phyloP scores from a whole-genome alignment of 352 stramenopile genomes.

The Phytopythium mirpurense region DNA sequence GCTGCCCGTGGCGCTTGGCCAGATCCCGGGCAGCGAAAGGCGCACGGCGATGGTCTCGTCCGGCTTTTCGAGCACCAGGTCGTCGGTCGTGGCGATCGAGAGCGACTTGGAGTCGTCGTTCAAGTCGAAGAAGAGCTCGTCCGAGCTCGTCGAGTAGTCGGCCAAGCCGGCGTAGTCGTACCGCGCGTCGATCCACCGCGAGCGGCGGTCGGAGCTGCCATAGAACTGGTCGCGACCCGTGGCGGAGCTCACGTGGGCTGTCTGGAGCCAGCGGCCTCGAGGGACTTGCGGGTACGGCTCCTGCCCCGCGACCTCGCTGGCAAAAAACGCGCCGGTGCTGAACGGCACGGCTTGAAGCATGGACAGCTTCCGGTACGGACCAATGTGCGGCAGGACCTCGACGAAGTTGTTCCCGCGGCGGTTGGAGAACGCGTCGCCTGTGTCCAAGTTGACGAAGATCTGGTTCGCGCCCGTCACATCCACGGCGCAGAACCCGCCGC shows the following conservation, averaged over 20 bases:
- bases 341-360: slow-evolving; percentile 51
- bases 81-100: slow-evolving; percentile 81
- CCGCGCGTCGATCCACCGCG: slow-evolving; percentile 64
- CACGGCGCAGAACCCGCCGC: slow-evolving; percentile 54
- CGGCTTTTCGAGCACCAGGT: slow-evolving; percentile 88
- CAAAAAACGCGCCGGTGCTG: slow-evolving; percentile 42
- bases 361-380: slow-evolving; percentile 55
- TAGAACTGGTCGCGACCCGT: slow-evolving; percentile 90
- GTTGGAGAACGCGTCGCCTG: slow-evolving; percentile 67
- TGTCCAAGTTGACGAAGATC: slow-evolving; percentile 70
- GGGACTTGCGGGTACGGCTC: slow-evolving; percentile 73
- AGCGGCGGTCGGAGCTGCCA: slow-evolving; percentile 73
- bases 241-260: slow-evolving; percentile 75
- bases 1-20: slow-evolving; percentile 81
- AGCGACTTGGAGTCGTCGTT: slow-evolving; percentile 53
- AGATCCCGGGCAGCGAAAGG: slow-evolving; percentile 90
- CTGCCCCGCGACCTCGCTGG: slow-evolving; percentile 47
- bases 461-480: slow-evolving; percentile 38
- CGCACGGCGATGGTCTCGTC: slow-evolving; percentile 89
- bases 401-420: slow-evolving; percentile 46
- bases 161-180: slow-evolving; percentile 89
- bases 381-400: slow-evolving; percentile 29
- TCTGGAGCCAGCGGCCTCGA: slow-evolving; percentile 47
- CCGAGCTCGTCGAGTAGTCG: slow-evolving; percentile 80
- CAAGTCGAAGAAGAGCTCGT: slow-evolving; percentile 63